phyloP scores from a whole-genome alignment of 1,284 basidiomycete genomes.

The Trichosporon faecale region DNA sequence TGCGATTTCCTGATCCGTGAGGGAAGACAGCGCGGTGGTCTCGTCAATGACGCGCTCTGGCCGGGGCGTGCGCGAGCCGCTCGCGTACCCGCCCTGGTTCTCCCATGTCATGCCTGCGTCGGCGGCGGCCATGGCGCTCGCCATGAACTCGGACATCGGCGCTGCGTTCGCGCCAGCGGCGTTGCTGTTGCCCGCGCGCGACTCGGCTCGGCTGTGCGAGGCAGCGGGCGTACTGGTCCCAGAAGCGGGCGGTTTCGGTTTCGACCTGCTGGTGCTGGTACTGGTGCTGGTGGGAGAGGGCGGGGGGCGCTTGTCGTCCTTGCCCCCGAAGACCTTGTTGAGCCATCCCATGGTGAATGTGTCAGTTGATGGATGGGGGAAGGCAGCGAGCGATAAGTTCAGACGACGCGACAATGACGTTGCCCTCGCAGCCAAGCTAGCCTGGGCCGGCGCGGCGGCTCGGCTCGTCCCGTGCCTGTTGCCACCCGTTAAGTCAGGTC shows the following conservation, averaged over 20 bases:
- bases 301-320: not conserved
- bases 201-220: not conserved
- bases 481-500: not conserved
- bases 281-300: not conserved
- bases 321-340: not conserved
- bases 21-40: constrained; percentile 47
- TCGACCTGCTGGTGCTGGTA: not conserved
- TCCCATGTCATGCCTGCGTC: constrained; percentile 10
- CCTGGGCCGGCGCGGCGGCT: not conserved
- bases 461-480: too few relatives aligned
- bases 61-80: not conserved
- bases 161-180: not conserved
- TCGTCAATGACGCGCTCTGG: constrained; percentile 45
- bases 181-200: not conserved
- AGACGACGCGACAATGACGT: not conserved
- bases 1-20: constrained; percentile 52
- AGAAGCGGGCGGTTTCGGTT: not conserved
- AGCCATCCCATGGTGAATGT: constrained; percentile 1
- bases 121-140: constrained; percentile 19
- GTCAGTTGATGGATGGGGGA: not conserved
- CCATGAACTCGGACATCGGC: constrained; percentile 15
- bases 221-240: not conserved
- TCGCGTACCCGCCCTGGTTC: not conserved
- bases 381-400: not conserved
- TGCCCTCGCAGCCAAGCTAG: not conserved